These are phyloP conservation scores for Fusarium sp. DNA, from an alignment of 2,329 filamentous ascomycete species.

Conservation along the genomic window DNA sequence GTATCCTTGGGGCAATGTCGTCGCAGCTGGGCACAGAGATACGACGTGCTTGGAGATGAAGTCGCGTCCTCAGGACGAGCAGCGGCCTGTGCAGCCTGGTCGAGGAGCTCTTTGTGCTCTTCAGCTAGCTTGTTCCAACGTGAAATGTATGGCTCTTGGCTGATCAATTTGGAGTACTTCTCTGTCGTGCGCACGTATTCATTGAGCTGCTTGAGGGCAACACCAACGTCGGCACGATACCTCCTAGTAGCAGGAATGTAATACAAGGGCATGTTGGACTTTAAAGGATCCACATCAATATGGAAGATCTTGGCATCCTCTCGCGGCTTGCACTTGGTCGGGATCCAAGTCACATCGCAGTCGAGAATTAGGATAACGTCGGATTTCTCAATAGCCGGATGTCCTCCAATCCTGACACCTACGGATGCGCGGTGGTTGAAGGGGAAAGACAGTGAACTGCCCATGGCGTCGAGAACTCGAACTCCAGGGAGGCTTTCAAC, in stretches of 20 bases:
- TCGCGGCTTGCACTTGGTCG: slow-evolving; percentile 72
- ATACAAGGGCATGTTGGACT: slow-evolving; percentile 78
- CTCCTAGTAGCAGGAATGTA: slow-evolving; percentile 75
- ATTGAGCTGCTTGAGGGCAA: slow-evolving; percentile 61
- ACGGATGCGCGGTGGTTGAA: background rate
- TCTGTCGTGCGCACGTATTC: background rate
- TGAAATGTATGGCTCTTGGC: background rate
- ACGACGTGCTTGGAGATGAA: background rate
- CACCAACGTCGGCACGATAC: slow-evolving; percentile 73
- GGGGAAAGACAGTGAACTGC: slow-evolving; percentile 85
- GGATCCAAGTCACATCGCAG: slow-evolving; percentile 93
- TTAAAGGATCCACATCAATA: slow-evolving; percentile 73
- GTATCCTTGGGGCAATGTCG: slow-evolving; percentile 57
- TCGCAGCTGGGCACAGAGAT: background rate
- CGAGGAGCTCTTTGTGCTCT: background rate
- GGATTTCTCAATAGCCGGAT: slow-evolving; percentile 78
- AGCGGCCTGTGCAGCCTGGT: background rate
- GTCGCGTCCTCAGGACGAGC: background rate
- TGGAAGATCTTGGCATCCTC: slow-evolving; percentile 68
- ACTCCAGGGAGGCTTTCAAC: slow-evolving; percentile 75
- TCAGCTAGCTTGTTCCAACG: slow-evolving; percentile 8
- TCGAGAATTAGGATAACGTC: slow-evolving; percentile 88
- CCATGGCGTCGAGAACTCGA: slow-evolving; percentile 78
- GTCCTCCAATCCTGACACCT: slow-evolving; percentile 62
- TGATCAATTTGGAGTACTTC: background rate